Evolutionary conservation across 2,329 filamentous ascomycete species (phyloP).

Genomic region (Coniochaeta sp.): DNA sequence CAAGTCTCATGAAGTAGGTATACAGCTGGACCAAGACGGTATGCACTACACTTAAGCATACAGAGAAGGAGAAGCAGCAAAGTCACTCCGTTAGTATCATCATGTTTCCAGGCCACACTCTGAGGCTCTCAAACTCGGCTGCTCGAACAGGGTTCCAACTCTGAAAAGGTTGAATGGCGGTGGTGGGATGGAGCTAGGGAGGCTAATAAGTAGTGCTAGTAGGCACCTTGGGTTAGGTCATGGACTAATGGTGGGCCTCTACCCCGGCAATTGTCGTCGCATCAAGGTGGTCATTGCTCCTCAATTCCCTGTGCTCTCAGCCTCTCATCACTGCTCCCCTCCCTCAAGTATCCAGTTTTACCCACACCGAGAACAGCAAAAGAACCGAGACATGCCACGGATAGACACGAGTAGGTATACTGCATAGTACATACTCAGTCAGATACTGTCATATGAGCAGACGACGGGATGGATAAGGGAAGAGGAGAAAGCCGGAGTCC

Average conservation of each 20-base stretch:
- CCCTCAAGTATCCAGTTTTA: neutral
- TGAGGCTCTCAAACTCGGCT: neutral
- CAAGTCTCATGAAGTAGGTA: neutral
- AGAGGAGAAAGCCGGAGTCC: too few relatives aligned
- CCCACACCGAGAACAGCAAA: neutral
- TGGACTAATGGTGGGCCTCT: neutral
- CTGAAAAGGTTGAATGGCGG: neutral
- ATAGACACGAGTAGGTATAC: neutral
- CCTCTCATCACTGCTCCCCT: too few relatives aligned
- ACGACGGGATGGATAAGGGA: too few relatives aligned
- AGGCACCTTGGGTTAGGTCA: neutral
- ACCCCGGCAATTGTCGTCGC: slow-evolving; percentile 1
- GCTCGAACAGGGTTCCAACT: neutral
- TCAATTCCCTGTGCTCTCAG: neutral
- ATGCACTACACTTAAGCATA: neutral
- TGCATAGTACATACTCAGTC: too few relatives aligned
- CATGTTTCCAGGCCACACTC: neutral
- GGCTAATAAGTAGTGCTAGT: too few relatives aligned
- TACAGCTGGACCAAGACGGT: neutral
- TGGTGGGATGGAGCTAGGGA: neutral
- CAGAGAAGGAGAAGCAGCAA: neutral
- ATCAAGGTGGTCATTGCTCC: slow-evolving; percentile 1
- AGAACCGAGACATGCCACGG: neutral
- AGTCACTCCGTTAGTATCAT: neutral
- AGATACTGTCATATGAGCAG: too few relatives aligned